Percentiles rank a stretch among this genome's conserved stretches.
phyloP scores from a whole-genome alignment of 176 grass and related monocot species.

The Hyparrhenia diplandra region DNA sequence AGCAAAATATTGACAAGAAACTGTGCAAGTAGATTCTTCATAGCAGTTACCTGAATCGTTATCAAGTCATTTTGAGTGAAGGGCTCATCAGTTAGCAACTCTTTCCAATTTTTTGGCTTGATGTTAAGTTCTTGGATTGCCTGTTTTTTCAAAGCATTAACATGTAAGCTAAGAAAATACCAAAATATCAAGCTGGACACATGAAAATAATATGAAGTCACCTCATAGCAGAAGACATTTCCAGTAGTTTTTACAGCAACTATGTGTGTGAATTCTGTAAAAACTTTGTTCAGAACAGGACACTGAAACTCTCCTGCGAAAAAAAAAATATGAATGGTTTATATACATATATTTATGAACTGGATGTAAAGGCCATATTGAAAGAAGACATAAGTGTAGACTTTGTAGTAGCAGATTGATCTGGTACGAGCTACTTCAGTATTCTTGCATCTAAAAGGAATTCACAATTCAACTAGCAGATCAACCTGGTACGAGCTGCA shows the following conservation, averaged over 20 bases:
- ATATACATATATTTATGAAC: background rate
- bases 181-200: background rate
- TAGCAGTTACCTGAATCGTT: slow-evolving; percentile 85
- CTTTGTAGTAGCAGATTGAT: slow-evolving; percentile 1
- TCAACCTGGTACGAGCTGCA: background rate
- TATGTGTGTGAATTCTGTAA: slow-evolving; percentile 95
- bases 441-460: background rate
- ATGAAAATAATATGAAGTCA: slow-evolving; percentile 3
- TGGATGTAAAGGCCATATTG: background rate
- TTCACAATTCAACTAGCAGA: background rate
- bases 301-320: slow-evolving; percentile 84
- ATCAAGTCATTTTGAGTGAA: slow-evolving; percentile 84
- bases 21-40: background rate
- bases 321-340: slow-evolving; percentile 16
- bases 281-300: slow-evolving; percentile 95
- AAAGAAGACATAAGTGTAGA: background rate
- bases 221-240: slow-evolving; percentile 99
- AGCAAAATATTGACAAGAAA: slow-evolving; percentile 11
- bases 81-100: slow-evolving; percentile 89
- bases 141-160: slow-evolving; percentile 30
- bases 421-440: background rate
- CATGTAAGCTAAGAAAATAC: slow-evolving; percentile 15
- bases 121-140: slow-evolving; percentile 94
- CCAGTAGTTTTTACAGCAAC: slow-evolving; percentile 98
- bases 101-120: slow-evolving; percentile 96